Conservation (phyloP, 805 yeast species). For the Yarrowia phangngaensis region DNA sequence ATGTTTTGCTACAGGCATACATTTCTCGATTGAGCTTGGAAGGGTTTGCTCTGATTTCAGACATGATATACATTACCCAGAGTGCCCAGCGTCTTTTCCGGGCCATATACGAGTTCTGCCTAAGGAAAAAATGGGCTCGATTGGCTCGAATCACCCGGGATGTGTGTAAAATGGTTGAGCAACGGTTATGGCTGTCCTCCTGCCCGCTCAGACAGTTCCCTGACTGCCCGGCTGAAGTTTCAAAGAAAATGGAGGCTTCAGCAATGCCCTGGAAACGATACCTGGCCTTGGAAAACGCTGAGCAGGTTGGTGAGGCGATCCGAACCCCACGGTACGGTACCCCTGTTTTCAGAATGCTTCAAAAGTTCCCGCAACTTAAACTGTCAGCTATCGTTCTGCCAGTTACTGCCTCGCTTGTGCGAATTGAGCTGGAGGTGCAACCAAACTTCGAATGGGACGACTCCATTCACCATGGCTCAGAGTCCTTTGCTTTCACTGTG, state of each 20-base stretch:
- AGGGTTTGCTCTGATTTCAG: conserved; percentile 88
- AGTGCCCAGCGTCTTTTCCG: conserved; percentile 85
- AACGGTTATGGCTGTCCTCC: conserved; percentile 75
- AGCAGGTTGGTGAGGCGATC: conserved; percentile 79
- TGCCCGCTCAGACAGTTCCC: conserved; percentile 85
- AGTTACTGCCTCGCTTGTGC: conserved; percentile 61
- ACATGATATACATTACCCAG: conserved; percentile 88
- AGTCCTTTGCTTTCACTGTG: conserved; percentile 64
- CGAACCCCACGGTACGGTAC: conserved; percentile 65
- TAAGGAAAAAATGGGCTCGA: conserved; percentile 67
- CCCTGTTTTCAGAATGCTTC: conserved; percentile 50
- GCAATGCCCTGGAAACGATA: conserved; percentile 80
- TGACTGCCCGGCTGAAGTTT: conserved; percentile 63
- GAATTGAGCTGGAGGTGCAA: conserved; percentile 59
- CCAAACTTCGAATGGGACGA: conserved; percentile 81
- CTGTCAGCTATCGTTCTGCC: conserved; percentile 69
- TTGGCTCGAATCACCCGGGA: conserved; percentile 56
- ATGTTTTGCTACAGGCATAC: conserved; percentile 75
- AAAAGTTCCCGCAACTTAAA: conserved; percentile 67
- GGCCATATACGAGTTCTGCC: conserved; percentile 76
- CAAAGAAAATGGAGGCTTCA: conserved; percentile 72
- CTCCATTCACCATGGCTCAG: conserved; percentile 57
- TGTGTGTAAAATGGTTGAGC: conserved; percentile 75
- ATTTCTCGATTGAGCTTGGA: conserved; percentile 73
- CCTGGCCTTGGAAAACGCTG: conserved; percentile 58